Evolutionary conservation across 345 rosid species (phyloP).

Genomic region (Arabis alpina): DNA sequence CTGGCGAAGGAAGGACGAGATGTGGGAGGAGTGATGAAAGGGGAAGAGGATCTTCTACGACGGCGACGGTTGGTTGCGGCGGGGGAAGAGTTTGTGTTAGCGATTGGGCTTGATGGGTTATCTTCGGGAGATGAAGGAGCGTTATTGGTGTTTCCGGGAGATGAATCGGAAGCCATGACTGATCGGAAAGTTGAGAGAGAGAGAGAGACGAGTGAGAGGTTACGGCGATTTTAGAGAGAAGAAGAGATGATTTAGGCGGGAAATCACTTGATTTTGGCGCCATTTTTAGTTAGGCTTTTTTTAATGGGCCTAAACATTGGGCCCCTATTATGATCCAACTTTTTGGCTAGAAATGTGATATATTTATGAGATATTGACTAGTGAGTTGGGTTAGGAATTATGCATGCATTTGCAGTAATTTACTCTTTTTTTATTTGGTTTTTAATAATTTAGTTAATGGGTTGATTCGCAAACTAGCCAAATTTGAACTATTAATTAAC

Average conservation of each 20-base stretch:
- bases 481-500: too few relatives aligned
- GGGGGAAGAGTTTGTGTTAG: slow-evolving; percentile 66
- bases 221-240: slow-evolving; percentile 24
- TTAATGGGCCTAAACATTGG: not conserved
- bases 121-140: slow-evolving; percentile 75
- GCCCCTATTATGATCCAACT: not conserved
- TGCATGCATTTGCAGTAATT: not conserved
- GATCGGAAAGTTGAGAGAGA: slow-evolving; percentile 37
- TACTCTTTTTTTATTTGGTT: too few relatives aligned
- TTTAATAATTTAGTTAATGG: too few relatives aligned
- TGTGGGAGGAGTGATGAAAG: slow-evolving; percentile 54
- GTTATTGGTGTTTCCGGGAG: slow-evolving; percentile 50
- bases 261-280: slow-evolving; percentile 55
- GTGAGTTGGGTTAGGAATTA: too few relatives aligned
- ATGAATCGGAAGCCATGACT: slow-evolving; percentile 75
- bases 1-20: slow-evolving; percentile 48
- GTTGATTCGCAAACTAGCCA: too few relatives aligned
- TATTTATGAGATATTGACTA: not conserved
- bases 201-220: slow-evolving; percentile 24
- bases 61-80: slow-evolving; percentile 43
- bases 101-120: slow-evolving; percentile 68
- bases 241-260: slow-evolving; percentile 34
- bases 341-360: not conserved
- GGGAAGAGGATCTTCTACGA: slow-evolving; percentile 41
- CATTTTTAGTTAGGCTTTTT: slow-evolving; percentile 44